Conservation (phyloP, 2,329 filamentous ascomycete genomes). For the Sporothrix pallida region DNA sequence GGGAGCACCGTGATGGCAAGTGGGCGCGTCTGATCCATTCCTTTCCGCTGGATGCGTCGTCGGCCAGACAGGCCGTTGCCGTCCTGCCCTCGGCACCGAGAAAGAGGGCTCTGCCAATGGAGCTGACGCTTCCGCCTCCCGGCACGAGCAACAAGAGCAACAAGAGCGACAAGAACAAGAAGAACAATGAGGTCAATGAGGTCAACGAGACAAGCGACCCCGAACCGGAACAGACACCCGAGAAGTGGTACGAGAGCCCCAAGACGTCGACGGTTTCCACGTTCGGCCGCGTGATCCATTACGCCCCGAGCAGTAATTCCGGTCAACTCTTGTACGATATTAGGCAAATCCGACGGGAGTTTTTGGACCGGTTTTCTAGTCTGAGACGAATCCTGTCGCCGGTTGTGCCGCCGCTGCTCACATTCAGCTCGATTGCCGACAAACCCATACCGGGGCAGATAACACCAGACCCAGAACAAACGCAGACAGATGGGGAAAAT, state of each 20-base stretch:
- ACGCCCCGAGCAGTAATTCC: not conserved
- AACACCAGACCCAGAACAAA: too few relatives aligned
- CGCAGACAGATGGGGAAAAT: not conserved
- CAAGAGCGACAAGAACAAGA: too few relatives aligned
- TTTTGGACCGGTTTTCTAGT: constrained; percentile 27
- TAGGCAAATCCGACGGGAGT: not conserved
- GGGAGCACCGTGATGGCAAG: constrained; percentile 44
- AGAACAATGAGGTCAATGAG: too few relatives aligned
- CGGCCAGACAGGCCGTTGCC: not conserved
- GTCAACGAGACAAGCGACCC: not conserved
- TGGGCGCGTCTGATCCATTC: constrained; percentile 38
- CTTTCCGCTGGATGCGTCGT: not conserved
- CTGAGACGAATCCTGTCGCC: constrained; percentile 52
- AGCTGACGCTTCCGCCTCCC: not conserved
- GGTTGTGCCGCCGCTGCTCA: constrained; percentile 54
- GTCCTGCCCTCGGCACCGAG: not conserved
- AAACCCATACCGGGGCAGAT: constrained; percentile 35
- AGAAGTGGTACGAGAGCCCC: constrained; percentile 26
- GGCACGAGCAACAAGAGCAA: too few relatives aligned
- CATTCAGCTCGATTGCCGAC: constrained; percentile 45
- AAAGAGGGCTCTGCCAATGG: constrained; percentile 22
- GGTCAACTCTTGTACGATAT: too few relatives aligned
- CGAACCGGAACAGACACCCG: too few relatives aligned
- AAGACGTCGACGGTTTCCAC: constrained; percentile 44
- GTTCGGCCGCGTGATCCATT: constrained; percentile 60